These are phyloP conservation scores for Coffea humblotiana DNA, from an alignment of 305 asterid species.

Conservation along the genomic window DNA sequence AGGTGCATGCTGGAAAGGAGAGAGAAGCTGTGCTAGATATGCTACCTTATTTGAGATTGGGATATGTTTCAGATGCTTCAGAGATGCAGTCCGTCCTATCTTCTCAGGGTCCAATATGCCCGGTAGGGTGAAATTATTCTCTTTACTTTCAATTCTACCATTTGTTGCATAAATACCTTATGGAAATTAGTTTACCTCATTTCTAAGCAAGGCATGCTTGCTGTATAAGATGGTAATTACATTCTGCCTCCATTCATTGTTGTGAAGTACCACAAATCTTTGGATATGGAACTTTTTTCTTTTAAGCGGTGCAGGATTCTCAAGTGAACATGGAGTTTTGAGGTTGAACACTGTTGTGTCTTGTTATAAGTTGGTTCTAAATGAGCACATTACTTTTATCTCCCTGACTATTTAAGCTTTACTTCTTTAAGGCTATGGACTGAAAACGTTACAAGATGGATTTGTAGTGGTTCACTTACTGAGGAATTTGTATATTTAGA, in stretches of 20 bases:
- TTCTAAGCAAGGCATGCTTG: background rate
- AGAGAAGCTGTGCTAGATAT: conserved; percentile 87
- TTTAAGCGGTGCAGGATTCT: no score
- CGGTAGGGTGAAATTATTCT: conserved; percentile 50
- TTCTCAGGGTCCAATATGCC: conserved; percentile 94
- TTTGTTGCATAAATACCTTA: background rate
- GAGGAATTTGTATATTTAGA: background rate
- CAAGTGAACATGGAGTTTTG: no score
- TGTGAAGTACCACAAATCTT: no score
- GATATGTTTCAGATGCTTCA: conserved; percentile 89
- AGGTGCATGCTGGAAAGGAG: conserved; percentile 85
- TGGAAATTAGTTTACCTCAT: background rate
- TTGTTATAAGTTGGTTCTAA: background rate
- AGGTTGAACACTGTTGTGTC: background rate
- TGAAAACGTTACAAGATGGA: background rate
- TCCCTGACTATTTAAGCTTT: background rate
- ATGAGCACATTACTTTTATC: no score
- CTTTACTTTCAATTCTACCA: background rate
- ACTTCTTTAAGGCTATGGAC: background rate
- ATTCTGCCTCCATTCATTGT: background rate
- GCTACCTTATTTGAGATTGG: conserved; percentile 94
- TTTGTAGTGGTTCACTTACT: background rate
- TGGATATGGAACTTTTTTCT: no score
- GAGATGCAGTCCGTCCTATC: conserved; percentile 91
- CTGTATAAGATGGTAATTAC: background rate